Evolutionary conservation across 2,329 filamentous ascomycete genomes (phyloP), one percentile per base, ranked within the genome.

Genomic region (Xylariaceae sp.): DNA sequence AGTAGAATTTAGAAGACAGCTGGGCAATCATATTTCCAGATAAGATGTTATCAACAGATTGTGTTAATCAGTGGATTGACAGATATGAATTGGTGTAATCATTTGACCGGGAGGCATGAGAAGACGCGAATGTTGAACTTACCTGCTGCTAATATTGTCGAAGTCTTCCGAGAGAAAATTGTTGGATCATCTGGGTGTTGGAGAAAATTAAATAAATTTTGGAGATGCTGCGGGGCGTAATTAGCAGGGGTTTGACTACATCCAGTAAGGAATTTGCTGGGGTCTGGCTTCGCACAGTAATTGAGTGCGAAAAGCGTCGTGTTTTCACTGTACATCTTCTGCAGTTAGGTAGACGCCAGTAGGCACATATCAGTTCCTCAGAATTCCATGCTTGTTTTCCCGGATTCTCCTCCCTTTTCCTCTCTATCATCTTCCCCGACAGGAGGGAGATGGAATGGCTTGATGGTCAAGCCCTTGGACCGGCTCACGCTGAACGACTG

Each of bases 401-500:
- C 81, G 2, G 81, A 79, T 62, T 81, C 82, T 59, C 73, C 74
- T 48, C 82, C 71, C 40, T 74, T 70, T 51, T 68, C 70, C 40
- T 74, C 71, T 54, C 70, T 73, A 23, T 78, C 76, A 62, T 92
- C 91, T 1, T 89, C 91, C 52, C 92, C 90, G 41, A 93, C 79
- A 0, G 95, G 95, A 21, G 95, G 95, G 43, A 99, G 78, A 70
- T 89, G 95, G 73, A 92, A 97, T 0, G 92, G 91, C 66, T 88
- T 90, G 61, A 99, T 91, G 40, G 91, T 83, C 63, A 99, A 86
- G 49, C 91, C 93, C 65, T 84, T 87, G 2, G 84, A 82, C 66
- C 91, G 82, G 71, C 91, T 96, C 49, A 99, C 76, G 58, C 87
- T 93, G 72, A 99, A 99, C 3, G 92, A 92, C 74, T 96, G 83